Base-by-base conservation (phyloP, 768 basidiomycete species). In the Imleria badia region DNA sequence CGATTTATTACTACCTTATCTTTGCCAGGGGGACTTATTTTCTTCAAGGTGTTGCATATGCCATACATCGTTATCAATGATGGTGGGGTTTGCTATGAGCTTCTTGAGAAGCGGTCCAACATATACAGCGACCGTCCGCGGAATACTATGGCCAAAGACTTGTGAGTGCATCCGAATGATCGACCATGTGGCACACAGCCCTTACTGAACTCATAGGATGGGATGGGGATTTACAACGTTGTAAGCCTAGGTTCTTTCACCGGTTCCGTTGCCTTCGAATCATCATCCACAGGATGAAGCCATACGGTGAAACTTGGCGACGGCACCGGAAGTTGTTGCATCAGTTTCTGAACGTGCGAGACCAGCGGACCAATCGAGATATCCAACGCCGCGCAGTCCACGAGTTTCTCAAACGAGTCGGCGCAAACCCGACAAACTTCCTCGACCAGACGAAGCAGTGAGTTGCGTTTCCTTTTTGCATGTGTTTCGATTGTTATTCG, bases 211-310 rank as follows among this genome's bases (percentile, higher is more conserved):
- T 3, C 14, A 20, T 12, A 52, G 51, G 8, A 52, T 52, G 30
- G 51, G 51, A 8, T 52, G 44, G 51, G 51, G 51, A 15, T 52
- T 52, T 22, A 52, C 51, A 15, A 52, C 51, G n/a, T 3, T 40
- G 51, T 52, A 33, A 52, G 51, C 2, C 15, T 36, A n/a, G 35
- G 48, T 38, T 39, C 36, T 40, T 13, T 33, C 15, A 5, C 23
- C 41, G 0, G 41, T 5, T 22, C 15, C 9, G 12, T 7, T 17
- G 6, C 15, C 34, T 35, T 15, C 3, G 23, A 23, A 26, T 17
- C 9, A 7, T 11, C 3, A 8, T 15, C 2, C 1, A 42, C 41
- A 42, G 41, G 41, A 42, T 42, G 41, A 42, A 42, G 23, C 41
- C 41, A 42, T 42, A 42, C 23, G 41, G 41, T 42, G 41, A 42